phyloP scores from a whole-genome alignment of 768 basidiomycete genomes.

The Hysterangium stoloniferum region DNA sequence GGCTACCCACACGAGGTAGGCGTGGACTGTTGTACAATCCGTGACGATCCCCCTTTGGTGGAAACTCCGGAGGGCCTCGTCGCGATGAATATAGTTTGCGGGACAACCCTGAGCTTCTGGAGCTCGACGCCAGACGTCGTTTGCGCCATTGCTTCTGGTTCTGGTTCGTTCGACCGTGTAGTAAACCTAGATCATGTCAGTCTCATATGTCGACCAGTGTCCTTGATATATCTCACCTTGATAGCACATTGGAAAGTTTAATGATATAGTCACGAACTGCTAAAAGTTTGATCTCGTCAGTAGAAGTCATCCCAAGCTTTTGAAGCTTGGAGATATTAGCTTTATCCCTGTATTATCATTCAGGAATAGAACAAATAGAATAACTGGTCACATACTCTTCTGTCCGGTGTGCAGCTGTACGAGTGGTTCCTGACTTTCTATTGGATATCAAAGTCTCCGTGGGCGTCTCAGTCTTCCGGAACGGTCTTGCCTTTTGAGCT shows the following conservation, averaged over 20 bases:
- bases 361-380: not conserved
- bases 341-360: constrained; percentile 53
- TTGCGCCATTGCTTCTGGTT: constrained; percentile 51
- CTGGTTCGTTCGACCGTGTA: constrained; percentile 57
- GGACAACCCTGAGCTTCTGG: constrained; percentile 81
- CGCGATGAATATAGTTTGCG: constrained; percentile 83
- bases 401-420: constrained; percentile 37
- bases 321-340: constrained; percentile 67
- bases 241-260: constrained; percentile 71
- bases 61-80: constrained; percentile 13
- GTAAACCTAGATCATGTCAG: constrained; percentile 43
- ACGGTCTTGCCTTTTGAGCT: too few relatives aligned
- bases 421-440: too few relatives aligned
- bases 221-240: constrained; percentile 43
- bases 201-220: not conserved
- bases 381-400: constrained; percentile 73
- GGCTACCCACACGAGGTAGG: constrained; percentile 39
- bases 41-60: not conserved
- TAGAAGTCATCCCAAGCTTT: constrained; percentile 76
- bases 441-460: too few relatives aligned
- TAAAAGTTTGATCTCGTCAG: constrained; percentile 80
- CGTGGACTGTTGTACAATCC: constrained; percentile 42
- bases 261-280: constrained; percentile 84
- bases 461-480: too few relatives aligned
- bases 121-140: constrained; percentile 65